Conservation (phyloP, 2,329 filamentous ascomycete species). For the Ilyonectria mors-panacis region DNA sequence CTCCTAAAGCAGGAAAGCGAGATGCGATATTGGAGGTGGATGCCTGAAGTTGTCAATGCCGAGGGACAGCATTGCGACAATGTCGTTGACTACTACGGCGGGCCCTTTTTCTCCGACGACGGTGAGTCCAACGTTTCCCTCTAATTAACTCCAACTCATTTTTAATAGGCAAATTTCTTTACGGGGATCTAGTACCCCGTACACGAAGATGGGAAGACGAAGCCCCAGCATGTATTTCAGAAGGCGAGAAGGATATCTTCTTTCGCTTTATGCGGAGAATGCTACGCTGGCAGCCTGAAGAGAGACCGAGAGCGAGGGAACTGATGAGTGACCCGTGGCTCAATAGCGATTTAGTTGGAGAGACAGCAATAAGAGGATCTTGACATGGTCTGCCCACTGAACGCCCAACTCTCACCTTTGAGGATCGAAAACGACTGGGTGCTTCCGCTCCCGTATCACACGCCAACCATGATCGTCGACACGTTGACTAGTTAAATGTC, state of each 20-base stretch:
- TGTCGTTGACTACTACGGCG: constrained; percentile 37
- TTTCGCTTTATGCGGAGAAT: constrained; percentile 45
- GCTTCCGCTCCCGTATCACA: background rate
- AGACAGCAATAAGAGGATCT: constrained; percentile 14
- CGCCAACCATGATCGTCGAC: background rate
- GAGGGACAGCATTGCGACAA: constrained; percentile 34
- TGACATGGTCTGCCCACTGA: background rate
- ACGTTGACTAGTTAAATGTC: no score
- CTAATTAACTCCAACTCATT: background rate
- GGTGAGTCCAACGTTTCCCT: constrained; percentile 23
- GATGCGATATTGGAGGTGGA: constrained; percentile 39
- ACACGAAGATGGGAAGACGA: constrained; percentile 26
- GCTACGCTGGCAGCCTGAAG: constrained; percentile 45
- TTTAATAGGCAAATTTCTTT: constrained; percentile 32
- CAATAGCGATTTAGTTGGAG: constrained; percentile 17
- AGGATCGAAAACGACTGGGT: background rate
- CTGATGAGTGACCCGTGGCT: constrained; percentile 46
- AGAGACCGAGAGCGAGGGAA: constrained; percentile 43
- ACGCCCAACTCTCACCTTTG: background rate
- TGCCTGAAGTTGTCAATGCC: constrained; percentile 30
- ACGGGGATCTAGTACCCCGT: constrained; percentile 32
- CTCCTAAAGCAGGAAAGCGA: constrained; percentile 38
- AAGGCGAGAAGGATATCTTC: constrained; percentile 34
- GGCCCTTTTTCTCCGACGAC: constrained; percentile 41
- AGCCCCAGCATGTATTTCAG: constrained; percentile 34